Conservation (phyloP, 257 asterid genomes). For the Solanum commersonii region DNA sequence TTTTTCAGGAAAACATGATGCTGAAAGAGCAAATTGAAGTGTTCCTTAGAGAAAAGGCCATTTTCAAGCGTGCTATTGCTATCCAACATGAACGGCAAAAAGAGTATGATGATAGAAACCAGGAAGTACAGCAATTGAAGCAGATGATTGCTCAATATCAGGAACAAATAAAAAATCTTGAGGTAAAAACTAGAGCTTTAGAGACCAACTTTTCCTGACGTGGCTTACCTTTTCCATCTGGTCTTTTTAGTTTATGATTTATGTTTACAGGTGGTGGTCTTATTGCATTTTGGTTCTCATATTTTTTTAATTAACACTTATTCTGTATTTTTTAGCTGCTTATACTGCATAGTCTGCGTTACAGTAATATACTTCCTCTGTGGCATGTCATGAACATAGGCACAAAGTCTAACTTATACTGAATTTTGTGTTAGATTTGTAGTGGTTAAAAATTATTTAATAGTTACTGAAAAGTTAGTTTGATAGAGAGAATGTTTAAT, state of each 20-base stretch:
- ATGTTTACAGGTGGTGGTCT: not conserved
- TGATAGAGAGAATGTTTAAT: not conserved
- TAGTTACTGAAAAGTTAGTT: not conserved
- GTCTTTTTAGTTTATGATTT: not conserved
- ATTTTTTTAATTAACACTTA: not conserved
- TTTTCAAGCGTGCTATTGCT: conserved; percentile 78
- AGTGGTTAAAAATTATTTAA: not conserved
- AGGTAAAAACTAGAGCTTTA: conserved; percentile 27
- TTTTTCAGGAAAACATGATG: conserved; percentile 49
- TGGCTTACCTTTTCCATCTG: not conserved
- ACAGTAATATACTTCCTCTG: not conserved
- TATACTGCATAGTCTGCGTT: not conserved
- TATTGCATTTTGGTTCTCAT: not conserved
- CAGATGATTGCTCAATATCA: conserved; percentile 60
- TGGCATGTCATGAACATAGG: not conserved
- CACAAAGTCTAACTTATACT: not conserved
- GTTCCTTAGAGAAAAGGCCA: conserved; percentile 39
- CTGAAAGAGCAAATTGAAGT: conserved; percentile 66
- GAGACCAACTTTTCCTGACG: not conserved
- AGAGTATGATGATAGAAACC: conserved; percentile 59
- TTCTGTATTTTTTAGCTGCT: not conserved
- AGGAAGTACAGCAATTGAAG: conserved; percentile 65
- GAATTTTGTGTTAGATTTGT: not conserved
- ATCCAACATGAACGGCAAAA: conserved; percentile 81
- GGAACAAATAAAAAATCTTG: conserved; percentile 63